Evolutionary conservation across 1,139 yeast genomes (phyloP), one percentile per base, ranked within the genome.

Genomic region (Scheffersomyces illinoinensis): DNA sequence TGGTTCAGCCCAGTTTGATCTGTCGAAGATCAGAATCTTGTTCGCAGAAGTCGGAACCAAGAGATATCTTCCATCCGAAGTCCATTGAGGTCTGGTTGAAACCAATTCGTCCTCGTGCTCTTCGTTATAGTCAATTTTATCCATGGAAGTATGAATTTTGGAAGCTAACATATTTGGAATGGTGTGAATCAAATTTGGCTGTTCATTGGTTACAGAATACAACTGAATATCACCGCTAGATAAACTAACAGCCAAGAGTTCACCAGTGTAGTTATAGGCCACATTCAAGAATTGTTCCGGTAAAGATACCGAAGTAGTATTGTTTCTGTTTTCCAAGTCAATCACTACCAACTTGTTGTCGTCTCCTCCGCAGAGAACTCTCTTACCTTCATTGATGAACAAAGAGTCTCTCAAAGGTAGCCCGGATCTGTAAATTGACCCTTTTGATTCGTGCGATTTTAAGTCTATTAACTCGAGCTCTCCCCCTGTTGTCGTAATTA

Each of bases 291-390:
- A 76, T 71, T 84, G 90, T 63, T 86, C 91, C 5, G 81, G 78
- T 6, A 85, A 68, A 14, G 75, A 69, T 21, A 87, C 65, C 47
- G 73, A 75, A 26, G 73, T 68, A 2, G 75, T 69, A 14, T 73
- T 68, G 26, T 76, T 75, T 51, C 80, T 79, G n/a, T 73, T 75
- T 23, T 66, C 68, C 19, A 84, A 66, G 61, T 85, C 88, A 3
- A 90, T 76, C 1, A 91, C 67, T 10, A 81, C 78, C 58, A 90
- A 77, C 61, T 86, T 85, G 56, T 84, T 82, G 62, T 90, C 96
- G 67, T 91, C 96, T 57, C 97, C 96, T 39, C 92, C 95, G 58
- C 88, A 82, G 0, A 91, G 85, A 3, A 86, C 76, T 75, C 90
- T 82, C 55, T 84, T 80, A 0, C 93, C 97, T 61, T 87, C 90